Base-by-base conservation (phyloP, 2,329 filamentous ascomycete genomes). In the Fusarium sp. region DNA sequence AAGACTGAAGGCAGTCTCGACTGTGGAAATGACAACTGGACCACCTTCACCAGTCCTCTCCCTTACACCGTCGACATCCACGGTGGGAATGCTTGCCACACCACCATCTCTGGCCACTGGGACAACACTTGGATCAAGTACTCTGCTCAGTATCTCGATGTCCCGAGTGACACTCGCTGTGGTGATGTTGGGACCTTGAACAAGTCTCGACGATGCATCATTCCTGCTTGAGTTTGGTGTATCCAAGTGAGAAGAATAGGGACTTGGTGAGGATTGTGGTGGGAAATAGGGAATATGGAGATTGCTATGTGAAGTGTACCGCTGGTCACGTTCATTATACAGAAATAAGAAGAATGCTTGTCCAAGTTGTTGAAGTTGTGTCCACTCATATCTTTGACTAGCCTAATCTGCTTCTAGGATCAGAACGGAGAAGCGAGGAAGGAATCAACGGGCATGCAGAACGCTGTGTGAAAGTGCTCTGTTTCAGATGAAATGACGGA, bases 51-150 rank as follows among this genome's bases (percentile, higher is more conserved):
- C 11, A 62, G 33, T 35, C 59, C 44, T 11, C 59, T 62, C 8
- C 59, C 59, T 4, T 53, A 7, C 3, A 62, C 59, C 5, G 44
- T 62, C 2, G 59, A 62, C 16, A 53, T 62, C 17, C 59, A 62
- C n/a, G 31, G 33, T 22, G 59, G 59, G 1, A 62, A 53, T 5
- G 44, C 44, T 8, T 62, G 59, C 44, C 22, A 62, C 8, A 29
- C 44, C 4, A 53, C 44, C n/a, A 40, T 51, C 24, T 20, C 20
- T 22, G 44, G 44, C 11, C 44, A 53, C 33, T 62, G 11, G 7
- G 59, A 62, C 22, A 35, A 35, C 33, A 53, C 44, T 16, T 62
- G 59, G 59, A 40, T 62, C 44, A 62, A 62, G 46, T 62, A 62
- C 3, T 16, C 59, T 4, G 17, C 44, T 11, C 20, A 62, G 35